Conservation (phyloP, 2,329 filamentous ascomycete genomes). For the Diaporthe sp. region DNA sequence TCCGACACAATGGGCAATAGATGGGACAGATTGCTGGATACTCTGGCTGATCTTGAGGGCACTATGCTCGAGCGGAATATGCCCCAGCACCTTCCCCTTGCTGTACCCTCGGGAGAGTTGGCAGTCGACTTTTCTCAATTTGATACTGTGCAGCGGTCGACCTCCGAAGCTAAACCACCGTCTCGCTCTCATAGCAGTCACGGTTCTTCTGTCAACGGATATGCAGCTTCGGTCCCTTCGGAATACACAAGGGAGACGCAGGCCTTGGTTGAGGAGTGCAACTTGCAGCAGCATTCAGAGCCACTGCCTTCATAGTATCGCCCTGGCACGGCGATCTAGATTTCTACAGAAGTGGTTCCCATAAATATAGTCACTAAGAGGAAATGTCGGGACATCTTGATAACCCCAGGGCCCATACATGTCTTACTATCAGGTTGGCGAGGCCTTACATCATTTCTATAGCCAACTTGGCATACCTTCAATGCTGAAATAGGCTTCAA, state of each 20-base stretch:
- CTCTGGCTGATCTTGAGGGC: not conserved
- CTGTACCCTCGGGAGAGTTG: not conserved
- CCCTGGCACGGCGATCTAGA: not conserved
- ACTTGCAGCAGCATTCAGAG: not conserved
- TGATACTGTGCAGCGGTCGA: not conserved
- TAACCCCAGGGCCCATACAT: too few relatives aligned
- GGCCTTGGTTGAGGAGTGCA: not conserved
- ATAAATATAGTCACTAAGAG: not conserved
- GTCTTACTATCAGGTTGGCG: too few relatives aligned
- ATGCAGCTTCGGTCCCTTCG: not conserved
- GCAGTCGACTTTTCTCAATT: not conserved
- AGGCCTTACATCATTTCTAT: too few relatives aligned
- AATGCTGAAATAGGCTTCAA: too few relatives aligned
- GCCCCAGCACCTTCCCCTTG: not conserved
- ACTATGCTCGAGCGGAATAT: not conserved
- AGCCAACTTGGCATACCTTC: too few relatives aligned
- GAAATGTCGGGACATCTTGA: too few relatives aligned
- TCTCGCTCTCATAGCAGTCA: not conserved
- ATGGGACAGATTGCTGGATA: not conserved
- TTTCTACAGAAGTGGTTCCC: not conserved
- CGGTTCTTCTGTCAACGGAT: not conserved
- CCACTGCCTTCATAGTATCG: not conserved
- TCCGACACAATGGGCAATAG: too few relatives aligned
- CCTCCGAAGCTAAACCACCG: too few relatives aligned
- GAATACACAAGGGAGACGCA: not conserved